Conservation (phyloP, 2,329 filamentous ascomycete genomes). For the Fusarium scirpi region DNA sequence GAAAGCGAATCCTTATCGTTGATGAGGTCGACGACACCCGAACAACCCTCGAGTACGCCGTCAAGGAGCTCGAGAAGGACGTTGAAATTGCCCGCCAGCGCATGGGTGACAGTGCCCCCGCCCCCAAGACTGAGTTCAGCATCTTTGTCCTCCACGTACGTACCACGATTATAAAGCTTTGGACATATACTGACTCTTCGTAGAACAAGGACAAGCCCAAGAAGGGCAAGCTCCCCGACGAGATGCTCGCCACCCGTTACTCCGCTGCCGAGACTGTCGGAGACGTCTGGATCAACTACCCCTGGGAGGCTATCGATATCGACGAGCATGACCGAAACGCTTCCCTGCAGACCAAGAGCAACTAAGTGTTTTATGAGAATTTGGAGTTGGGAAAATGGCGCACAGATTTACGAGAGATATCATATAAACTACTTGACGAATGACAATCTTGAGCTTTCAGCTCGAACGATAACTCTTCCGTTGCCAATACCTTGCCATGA, state of each 20-base stretch:
- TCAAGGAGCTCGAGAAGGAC: slow-evolving; percentile 94
- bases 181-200: slow-evolving; percentile 13
- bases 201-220: slow-evolving; percentile 98
- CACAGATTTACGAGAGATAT: slow-evolving; percentile 25
- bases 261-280: slow-evolving; percentile 86
- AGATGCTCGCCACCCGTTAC: slow-evolving; percentile 84
- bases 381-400: slow-evolving; percentile 40
- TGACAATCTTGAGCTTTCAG: slow-evolving; percentile 20
- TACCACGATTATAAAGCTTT: slow-evolving; percentile 30
- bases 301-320: slow-evolving; percentile 96
- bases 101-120: slow-evolving; percentile 68
- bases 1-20: slow-evolving; percentile 48
- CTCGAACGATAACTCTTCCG: background rate
- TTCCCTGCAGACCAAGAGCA: slow-evolving; percentile 55
- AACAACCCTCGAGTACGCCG: slow-evolving; percentile 93
- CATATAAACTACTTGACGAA: slow-evolving; percentile 26
- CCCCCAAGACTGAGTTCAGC: slow-evolving; percentile 83
- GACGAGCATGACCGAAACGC: slow-evolving; percentile 87
- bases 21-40: slow-evolving; percentile 89
- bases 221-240: slow-evolving; percentile 85
- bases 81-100: slow-evolving; percentile 83
- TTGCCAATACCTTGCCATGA: background rate
- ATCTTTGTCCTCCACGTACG: slow-evolving; percentile 95
- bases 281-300: slow-evolving; percentile 99
- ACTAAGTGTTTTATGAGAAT: slow-evolving; percentile 35